Evolutionary conservation across 768 basidiomycete genomes (phyloP).

Genomic region (Terana coerulea): DNA sequence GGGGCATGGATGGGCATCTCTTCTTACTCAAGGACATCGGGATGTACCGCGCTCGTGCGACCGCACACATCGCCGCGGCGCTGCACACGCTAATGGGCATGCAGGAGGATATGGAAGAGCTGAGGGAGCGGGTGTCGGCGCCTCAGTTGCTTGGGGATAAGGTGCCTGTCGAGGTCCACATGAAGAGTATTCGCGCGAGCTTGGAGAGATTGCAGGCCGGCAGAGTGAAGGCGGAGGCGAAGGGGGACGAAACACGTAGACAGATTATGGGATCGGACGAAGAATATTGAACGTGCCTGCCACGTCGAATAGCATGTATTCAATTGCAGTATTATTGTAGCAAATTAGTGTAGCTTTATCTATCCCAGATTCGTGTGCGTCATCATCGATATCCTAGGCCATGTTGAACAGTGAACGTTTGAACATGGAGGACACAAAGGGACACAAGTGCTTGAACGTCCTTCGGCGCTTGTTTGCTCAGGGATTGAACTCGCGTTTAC

Average conservation of each 20-base stretch:
- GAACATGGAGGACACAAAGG: too few species aligned
- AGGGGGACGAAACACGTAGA: conserved; percentile 36
- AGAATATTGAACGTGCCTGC: neutral
- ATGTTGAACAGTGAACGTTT: too few species aligned
- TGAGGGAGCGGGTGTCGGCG: conserved; percentile 67
- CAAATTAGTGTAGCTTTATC: too few species aligned
- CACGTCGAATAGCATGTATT: too few species aligned
- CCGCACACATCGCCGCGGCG: conserved; percentile 62
- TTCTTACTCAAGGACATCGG: conserved; percentile 51
- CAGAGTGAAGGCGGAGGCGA: conserved; percentile 44
- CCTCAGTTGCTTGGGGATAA: conserved; percentile 58
- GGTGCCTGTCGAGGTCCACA: conserved; percentile 70
- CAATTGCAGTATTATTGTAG: too few species aligned
- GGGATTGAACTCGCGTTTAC: too few species aligned
- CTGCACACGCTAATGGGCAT: conserved; percentile 57
- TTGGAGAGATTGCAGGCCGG: conserved; percentile 59
- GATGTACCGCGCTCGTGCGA: conserved; percentile 56
- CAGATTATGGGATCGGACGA: conserved; percentile 19
- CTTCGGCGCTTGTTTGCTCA: too few species aligned
- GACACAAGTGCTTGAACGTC: too few species aligned
- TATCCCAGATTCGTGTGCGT: too few species aligned
- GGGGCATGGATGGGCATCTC: conserved; percentile 49
- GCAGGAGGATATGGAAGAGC: conserved; percentile 73
- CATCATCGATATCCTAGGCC: too few species aligned
- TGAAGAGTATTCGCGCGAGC: conserved; percentile 65